Conservation (phyloP, 2,329 filamentous ascomycete species). For the Venturia aucupariae region DNA sequence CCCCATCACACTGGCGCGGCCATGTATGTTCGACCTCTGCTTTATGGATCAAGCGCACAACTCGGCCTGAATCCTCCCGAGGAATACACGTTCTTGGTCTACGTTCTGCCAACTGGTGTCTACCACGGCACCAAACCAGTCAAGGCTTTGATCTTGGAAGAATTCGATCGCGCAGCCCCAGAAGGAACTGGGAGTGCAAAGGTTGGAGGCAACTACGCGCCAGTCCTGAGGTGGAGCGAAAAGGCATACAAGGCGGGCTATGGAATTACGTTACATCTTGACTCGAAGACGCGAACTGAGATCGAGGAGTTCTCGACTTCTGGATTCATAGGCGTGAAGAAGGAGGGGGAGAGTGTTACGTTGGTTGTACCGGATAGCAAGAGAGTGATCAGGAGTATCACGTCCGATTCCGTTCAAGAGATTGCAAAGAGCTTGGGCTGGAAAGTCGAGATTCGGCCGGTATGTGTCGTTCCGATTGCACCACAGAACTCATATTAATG, state of each 20-base stretch:
- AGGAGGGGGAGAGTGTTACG: constrained; percentile 47
- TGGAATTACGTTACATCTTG: constrained; percentile 90
- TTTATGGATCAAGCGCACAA: constrained; percentile 83
- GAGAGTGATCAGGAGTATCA: constrained; percentile 82
- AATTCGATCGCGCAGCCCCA: constrained; percentile 90
- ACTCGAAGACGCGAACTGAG: constrained; percentile 73
- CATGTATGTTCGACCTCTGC: constrained; percentile 83
- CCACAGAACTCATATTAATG: neutral
- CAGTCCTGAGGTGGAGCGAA: constrained; percentile 80
- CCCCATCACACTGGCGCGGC: constrained; percentile 81
- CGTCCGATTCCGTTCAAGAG: constrained; percentile 65
- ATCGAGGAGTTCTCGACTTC: constrained; percentile 95
- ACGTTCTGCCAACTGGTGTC: constrained; percentile 82
- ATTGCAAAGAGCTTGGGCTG: constrained; percentile 74
- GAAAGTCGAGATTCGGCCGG: constrained; percentile 67
- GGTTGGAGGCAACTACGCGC: constrained; percentile 91
- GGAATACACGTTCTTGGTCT: constrained; percentile 86
- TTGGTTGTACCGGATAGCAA: constrained; percentile 81
- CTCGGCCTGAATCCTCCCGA: constrained; percentile 79
- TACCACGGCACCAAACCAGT: constrained; percentile 88
- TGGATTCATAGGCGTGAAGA: constrained; percentile 74
- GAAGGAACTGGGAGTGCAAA: constrained; percentile 87
- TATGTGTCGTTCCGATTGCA: constrained; percentile 31
- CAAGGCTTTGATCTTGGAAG: constrained; percentile 78
- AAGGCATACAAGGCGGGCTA: constrained; percentile 68